phyloP scores from a whole-genome alignment of 176 grass and related monocot genomes.

The Raddia guianensis region DNA sequence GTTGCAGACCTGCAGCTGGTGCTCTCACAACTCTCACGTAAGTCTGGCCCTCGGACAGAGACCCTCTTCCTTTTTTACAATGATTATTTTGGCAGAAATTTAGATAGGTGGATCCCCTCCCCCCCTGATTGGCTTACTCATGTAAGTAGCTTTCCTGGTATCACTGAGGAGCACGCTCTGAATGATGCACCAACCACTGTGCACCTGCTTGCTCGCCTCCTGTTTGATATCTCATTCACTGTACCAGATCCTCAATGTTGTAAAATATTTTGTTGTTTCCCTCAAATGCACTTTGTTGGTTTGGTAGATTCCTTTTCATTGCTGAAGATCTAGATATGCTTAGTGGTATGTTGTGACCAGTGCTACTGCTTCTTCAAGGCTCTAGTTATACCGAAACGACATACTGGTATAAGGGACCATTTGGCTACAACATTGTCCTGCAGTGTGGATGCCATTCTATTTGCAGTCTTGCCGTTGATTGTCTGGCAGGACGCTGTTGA shows the following conservation, averaged over 20 bases:
- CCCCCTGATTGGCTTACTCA: constrained; percentile 53
- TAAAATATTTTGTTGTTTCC: constrained; percentile 52
- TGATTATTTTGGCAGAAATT: constrained; percentile 68
- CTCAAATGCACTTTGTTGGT: constrained; percentile 47
- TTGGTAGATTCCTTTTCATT: constrained; percentile 21
- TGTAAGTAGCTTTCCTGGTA: constrained; percentile 58
- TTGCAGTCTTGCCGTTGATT: neutral
- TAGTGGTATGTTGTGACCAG: neutral
- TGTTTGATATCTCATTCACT: constrained; percentile 29
- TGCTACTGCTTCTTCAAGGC: constrained; percentile 4
- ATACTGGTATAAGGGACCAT: neutral
- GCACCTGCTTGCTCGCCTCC: constrained; percentile 25
- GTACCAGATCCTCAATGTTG: constrained; percentile 52
- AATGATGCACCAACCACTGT: constrained; percentile 41
- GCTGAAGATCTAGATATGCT: constrained; percentile 5
- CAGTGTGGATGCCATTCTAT: neutral
- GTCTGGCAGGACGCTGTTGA: neutral
- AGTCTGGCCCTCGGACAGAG: constrained; percentile 27
- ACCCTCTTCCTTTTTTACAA: constrained; percentile 41
- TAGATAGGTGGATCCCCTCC: constrained; percentile 48
- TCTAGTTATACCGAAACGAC: neutral
- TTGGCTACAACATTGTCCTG: neutral
- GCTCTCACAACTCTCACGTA: constrained; percentile 16
- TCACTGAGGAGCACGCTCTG: constrained; percentile 22
- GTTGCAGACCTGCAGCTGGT: constrained; percentile 26